Evolutionary conservation across 108 stramenopile species (phyloP), one percentile per base, ranked within the genome.

Genomic region (Cyclotella choctawhatcheeana): DNA sequence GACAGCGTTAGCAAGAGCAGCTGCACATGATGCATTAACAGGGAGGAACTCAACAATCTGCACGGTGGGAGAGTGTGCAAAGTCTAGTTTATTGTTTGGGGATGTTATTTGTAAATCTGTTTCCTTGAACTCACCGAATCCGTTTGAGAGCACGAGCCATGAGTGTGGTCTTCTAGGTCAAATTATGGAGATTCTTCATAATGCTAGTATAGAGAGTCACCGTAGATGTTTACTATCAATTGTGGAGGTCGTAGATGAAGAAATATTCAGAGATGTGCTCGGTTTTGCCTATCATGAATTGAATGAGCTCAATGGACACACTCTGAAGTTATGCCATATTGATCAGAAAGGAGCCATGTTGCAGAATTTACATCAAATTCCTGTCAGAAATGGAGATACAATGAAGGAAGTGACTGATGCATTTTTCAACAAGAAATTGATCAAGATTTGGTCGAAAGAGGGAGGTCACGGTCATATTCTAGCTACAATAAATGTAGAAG

Each of bases 401-500:
- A n/a, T 16, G 22, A n/a, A 18, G 43, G 26, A 27, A 35, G 34
- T 48, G 71, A 30, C 32, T 32, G 18, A 40, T 27, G 25, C 52
- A 64, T 30, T 85, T 82, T 47, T 61, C 51, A 75, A 81, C 5
- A 59, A 54, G 22, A 18, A 56, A 1, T 63, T 77, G 44, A 58
- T 63, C 17, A 77, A 45, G 32, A 50, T 56, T 18, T 67, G 71
- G 70, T 29, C 30, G n/a, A 71, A 71, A 10, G 82, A 77, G 22
- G 82, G 82, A 53, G 68, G 77, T 12, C 82, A 76, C n/a, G 88
- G 85, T 13, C 85, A 86, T 71, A 58, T 89, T 26, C 56, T 89
- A 44, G 76, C 69, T 17, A 84, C 84, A 5, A 52, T 89, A 55
- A 32, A 32, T 25, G 29, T 56, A 17, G 25, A 50, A 2, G 43